Evolutionary conservation across 2,329 filamentous ascomycete species (phyloP), one percentile per base, ranked within the genome.

Genomic region (Ophiostoma australiae): DNA sequence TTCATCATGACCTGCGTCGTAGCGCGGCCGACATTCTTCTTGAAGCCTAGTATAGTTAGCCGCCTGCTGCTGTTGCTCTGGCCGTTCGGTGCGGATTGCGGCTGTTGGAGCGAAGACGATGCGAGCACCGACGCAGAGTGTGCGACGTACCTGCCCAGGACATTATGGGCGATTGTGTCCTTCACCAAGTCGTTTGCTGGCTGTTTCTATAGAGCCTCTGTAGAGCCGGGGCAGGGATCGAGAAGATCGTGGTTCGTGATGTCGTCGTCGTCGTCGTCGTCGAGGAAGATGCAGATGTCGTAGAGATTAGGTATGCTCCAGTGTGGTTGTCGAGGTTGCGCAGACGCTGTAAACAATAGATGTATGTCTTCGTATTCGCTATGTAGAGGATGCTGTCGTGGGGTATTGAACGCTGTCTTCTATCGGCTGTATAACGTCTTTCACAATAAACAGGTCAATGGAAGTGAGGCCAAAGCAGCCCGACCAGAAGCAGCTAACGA

Each of bases 1-100:
- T 99, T 99, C 94, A 99, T 98, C 93, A 99, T 97, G 74, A 98
- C 94, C 89, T 97, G 94, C 83, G 96, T 99, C 82, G 94, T 97
- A 77, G 94, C 94, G 84, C 95, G 93, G 85, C 95, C 94, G 84
- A 98, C 94, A 89, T 96, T 96, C 82, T 97, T 97, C 84, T 95
- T 93, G 84, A 93, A 94, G 75, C 90, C 90, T 91, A 52, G 23
- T 6, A 0, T 13, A 31, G 35, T 33, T 63, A 33, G 58, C 27
- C 63, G 35, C 1, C 52, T 23, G 35, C 2, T 3, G 33, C 17
- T 66, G 39, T 41, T 39, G 37, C 10, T 39, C 37, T 39, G 39
- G 39, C 39, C 13, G 10, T 1, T 13, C 27, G 39, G 39, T 41
- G 39, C 39, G 39, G 11, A 13, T 41, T 10, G 39, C 39, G 39